Evolutionary conservation across 73 alveolate genomes (phyloP), one percentile per base, ranked within the genome.

Genomic region (Paramecium pentaurelia): DNA sequence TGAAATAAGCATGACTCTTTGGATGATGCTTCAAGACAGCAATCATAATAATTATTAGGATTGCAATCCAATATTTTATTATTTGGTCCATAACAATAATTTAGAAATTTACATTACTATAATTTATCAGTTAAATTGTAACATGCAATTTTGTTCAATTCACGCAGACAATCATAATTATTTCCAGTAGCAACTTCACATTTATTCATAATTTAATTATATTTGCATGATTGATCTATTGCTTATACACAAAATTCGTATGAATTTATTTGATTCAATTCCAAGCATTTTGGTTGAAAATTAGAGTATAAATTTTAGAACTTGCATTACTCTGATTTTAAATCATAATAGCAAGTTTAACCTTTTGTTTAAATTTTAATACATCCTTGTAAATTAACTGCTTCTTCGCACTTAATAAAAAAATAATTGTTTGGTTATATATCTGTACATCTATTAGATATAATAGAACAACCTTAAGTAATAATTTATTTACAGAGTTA

Each of bases 41-140:
- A 59, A 16, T 11, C 77, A 25, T 22, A 59, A 59, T 22, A 59
- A 16, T 11, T 22, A 25, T 28, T 59, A 25, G 77, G 77, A 25
- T 47, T 47, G 6, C 77, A 59, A 6, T 59, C 20, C 14, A 59
- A 16, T 22, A 59, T 22, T 59, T 10, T 22, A 11, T 12, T 4
- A 70, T 34, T 34, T 8, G 86, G 86, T 7, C 86, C 86, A 70
- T 70, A 70, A 70, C 86, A 70, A 70, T 70, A 70, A 30, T 27
- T 27, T n/a, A 27, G 30, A n/a, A 8, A 70, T 51, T 51, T 51
- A 25, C 83, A 60, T 60, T 60, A 30, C 1, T 10, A 25, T 20
- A 0, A 60, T 25, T 8, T 8, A 25, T 9, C 27, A 30, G 83
- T 60, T 1, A 11, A 30, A 60, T 20, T 25, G 1, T 10, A 34